A percentile compares a stretch with the other conserved stretches of the same genome.
These are phyloP conservation scores for Diplodia seriata DNA, from an alignment of 2,329 filamentous ascomycete species.

Conservation along the genomic window DNA sequence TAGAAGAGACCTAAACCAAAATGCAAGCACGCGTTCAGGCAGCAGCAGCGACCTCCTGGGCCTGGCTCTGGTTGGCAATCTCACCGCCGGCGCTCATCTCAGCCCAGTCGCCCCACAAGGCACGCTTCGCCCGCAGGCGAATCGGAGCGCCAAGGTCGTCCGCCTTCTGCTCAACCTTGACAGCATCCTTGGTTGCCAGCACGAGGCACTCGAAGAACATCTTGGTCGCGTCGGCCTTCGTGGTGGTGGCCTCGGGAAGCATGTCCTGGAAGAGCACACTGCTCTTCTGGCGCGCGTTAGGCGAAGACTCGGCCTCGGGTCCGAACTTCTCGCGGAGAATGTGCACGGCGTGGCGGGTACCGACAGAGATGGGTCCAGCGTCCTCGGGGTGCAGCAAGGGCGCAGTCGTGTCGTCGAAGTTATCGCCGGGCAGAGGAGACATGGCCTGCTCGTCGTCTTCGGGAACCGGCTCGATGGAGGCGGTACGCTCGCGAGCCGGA, in stretches of 20 bases:
- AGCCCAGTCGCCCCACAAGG: constrained; percentile 97
- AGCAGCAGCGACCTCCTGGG: constrained; percentile 14
- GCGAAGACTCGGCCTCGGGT: constrained; percentile 68
- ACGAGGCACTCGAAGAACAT: constrained; percentile 99
- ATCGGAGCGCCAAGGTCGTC: constrained; percentile 78
- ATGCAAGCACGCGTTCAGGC: constrained; percentile 2
- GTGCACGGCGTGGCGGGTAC: constrained; percentile 95
- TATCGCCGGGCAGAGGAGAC: constrained; percentile 57
- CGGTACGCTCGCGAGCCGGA: constrained; percentile 23
- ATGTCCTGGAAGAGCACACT: constrained; percentile 90
- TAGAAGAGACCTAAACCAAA: constrained; percentile 3
- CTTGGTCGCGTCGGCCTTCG: constrained; percentile 91
- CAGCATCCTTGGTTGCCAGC: constrained; percentile 94
- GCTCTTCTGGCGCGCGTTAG: constrained; percentile 74
- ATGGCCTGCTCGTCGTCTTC: constrained; percentile 45
- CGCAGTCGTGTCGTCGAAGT: constrained; percentile 79
- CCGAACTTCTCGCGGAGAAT: constrained; percentile 90
- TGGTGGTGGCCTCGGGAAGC: constrained; percentile 80
- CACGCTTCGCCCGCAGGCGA: constrained; percentile 85
- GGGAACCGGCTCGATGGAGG: constrained; percentile 15
- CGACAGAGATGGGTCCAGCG: constrained; percentile 83
- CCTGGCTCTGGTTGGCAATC: constrained; percentile 42
- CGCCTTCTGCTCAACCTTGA: constrained; percentile 89
- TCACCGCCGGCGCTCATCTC: constrained; percentile 67
- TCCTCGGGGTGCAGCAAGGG: constrained; percentile 82